Evolutionary conservation across 108 stramenopile species (phyloP).

Genomic region (Parietichytrium sp.): DNA sequence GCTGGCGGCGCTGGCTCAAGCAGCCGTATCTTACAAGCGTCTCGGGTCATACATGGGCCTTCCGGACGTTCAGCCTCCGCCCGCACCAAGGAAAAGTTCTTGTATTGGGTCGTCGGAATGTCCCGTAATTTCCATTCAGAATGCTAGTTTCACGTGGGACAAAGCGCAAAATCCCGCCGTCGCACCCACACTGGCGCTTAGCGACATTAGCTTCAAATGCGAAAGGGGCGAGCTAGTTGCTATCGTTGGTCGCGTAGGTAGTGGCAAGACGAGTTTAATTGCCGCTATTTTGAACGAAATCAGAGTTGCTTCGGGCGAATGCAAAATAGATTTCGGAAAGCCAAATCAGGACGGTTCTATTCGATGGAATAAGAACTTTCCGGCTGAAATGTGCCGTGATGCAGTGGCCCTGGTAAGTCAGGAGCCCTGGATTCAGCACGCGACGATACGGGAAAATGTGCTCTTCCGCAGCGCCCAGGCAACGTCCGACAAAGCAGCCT

Average conservation of each 20-base stretch:
- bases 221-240: slow-evolving; percentile 59
- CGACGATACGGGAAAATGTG: slow-evolving; percentile 84
- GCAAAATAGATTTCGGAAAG: too few species aligned
- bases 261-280: slow-evolving; percentile 74
- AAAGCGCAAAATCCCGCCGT: background rate
- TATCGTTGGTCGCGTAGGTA: slow-evolving; percentile 77
- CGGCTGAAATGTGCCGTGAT: too few species aligned
- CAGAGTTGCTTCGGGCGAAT: too few species aligned
- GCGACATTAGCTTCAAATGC: background rate
- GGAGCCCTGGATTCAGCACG: slow-evolving; percentile 85
- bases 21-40: slow-evolving; percentile 72
- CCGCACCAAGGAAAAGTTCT: too few species aligned
- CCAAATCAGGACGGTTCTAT: too few species aligned
- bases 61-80: slow-evolving; percentile 68
- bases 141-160: background rate
- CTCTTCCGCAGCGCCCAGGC: slow-evolving; percentile 82
- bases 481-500: too few species aligned
- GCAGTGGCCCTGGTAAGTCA: too few species aligned
- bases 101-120: too few species aligned
- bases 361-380: too few species aligned
- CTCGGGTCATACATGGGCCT: slow-evolving; percentile 72
- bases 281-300: slow-evolving; percentile 76
- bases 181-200: background rate
- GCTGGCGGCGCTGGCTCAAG: slow-evolving; percentile 85
- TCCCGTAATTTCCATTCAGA: background rate